phyloP scores from a whole-genome alignment of 1,284 basidiomycete species.

The Pseudozyma pruni region DNA sequence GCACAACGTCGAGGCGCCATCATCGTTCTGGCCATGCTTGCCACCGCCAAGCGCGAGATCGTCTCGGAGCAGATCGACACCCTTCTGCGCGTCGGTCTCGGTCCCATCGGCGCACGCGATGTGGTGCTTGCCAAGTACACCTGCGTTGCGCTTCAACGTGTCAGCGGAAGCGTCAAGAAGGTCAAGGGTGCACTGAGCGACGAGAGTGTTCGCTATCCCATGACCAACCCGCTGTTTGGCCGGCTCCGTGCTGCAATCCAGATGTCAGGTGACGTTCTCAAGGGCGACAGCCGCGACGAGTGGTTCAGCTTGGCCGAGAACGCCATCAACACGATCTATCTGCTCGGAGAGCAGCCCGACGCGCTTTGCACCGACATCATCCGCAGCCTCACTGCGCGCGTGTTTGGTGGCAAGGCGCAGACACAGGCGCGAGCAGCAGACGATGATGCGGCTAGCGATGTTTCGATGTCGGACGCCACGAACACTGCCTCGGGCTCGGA shows the following conservation, averaged over 20 bases:
- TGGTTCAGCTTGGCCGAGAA: conserved; percentile 94
- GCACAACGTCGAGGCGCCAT: conserved; percentile 90
- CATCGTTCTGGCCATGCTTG: conserved; percentile 94
- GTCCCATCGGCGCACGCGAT: conserved; percentile 78
- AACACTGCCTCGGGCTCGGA: conserved; percentile 19
- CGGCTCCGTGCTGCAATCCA: conserved; percentile 77
- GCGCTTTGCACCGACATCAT: conserved; percentile 83
- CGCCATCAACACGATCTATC: conserved; percentile 94
- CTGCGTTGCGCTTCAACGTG: conserved; percentile 87
- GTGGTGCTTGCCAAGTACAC: conserved; percentile 91
- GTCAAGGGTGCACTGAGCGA: conserved; percentile 86
- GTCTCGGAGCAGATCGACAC: conserved; percentile 87
- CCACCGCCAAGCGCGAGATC: conserved; percentile 82
- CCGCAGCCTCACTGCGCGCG: conserved; percentile 79
- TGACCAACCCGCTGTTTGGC: conserved; percentile 86
- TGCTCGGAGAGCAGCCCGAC: conserved; percentile 93
- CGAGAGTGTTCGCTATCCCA: conserved; percentile 85
- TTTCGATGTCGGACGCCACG: conserved; percentile 34
- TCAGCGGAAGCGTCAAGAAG: conserved; percentile 95
- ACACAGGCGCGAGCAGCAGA: conserved; percentile 6
- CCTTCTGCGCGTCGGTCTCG: conserved; percentile 88
- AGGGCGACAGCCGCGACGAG: conserved; percentile 42
- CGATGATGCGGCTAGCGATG: conserved; percentile 39
- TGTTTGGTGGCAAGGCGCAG: conserved; percentile 72
- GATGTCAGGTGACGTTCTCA: conserved; percentile 37